Conservation (phyloP, 208 protist genomes). For the Leishmania turanica region DNA sequence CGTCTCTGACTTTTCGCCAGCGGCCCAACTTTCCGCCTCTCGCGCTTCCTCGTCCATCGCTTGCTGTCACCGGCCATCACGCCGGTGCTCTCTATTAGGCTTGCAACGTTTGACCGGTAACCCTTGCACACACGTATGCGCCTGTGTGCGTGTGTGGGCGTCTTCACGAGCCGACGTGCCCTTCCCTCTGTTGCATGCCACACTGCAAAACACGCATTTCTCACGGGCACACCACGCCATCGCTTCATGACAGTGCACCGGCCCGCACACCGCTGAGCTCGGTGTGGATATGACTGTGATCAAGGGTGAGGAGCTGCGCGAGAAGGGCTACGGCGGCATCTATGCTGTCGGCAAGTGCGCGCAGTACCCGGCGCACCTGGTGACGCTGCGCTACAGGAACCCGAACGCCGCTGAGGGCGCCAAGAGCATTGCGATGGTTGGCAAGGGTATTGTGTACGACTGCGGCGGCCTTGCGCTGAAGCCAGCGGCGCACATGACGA, state of each 20-base stretch:
- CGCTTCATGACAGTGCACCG: neutral
- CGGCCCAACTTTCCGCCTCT: neutral
- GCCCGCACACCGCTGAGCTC: conserved; percentile 44
- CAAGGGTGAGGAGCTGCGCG: conserved; percentile 70
- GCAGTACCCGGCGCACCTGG: conserved; percentile 65
- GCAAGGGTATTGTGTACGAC: conserved; percentile 92
- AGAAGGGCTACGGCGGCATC: conserved; percentile 72
- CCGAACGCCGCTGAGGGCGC: conserved; percentile 29
- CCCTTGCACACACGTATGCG: neutral
- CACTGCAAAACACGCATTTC: neutral
- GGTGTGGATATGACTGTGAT: conserved; percentile 56
- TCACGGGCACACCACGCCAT: neutral
- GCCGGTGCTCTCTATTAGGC: neutral
- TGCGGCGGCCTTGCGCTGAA: conserved; percentile 89
- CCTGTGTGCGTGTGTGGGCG: neutral
- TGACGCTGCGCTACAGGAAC: conserved; percentile 69
- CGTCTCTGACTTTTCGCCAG: neutral
- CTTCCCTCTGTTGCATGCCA: neutral
- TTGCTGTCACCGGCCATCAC: neutral
- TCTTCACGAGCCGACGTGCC: neutral
- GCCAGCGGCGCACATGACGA: conserved; percentile 66
- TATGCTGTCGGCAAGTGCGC: conserved; percentile 79
- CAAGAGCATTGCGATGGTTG: conserved; percentile 74
- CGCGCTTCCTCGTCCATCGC: too few relatives aligned
- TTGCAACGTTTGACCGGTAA: neutral